Evolutionary conservation across 164 flowering plant genomes (phyloP).

Genomic region (Umbellularia californica): DNA sequence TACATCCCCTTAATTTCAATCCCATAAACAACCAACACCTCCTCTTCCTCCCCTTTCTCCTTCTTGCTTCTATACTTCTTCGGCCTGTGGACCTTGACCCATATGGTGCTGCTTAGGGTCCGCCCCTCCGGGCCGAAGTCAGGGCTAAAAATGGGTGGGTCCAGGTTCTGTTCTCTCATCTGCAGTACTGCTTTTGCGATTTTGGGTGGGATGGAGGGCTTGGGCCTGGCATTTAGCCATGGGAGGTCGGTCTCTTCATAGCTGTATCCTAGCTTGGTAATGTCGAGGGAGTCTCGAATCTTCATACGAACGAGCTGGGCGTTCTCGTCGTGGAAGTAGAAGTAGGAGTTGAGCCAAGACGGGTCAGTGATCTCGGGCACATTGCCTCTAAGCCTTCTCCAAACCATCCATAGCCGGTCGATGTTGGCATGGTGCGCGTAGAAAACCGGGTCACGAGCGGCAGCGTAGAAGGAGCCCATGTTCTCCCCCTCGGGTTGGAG

Average conservation of each 20-base stretch:
- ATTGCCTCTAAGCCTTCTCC: constrained; percentile 12
- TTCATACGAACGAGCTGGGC: constrained; percentile 17
- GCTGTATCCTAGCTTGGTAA: constrained; percentile 15
- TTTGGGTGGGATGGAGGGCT: constrained; percentile 21
- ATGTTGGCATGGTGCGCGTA: constrained; percentile 25
- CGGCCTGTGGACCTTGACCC: constrained; percentile 6
- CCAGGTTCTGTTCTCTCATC: background rate
- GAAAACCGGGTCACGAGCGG: constrained; percentile 25
- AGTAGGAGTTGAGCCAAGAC: constrained; percentile 21
- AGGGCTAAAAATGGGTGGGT: background rate
- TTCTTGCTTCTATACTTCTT: background rate
- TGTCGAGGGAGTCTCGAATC: constrained; percentile 15
- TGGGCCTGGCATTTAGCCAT: constrained; percentile 26
- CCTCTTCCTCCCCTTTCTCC: constrained; percentile 7
- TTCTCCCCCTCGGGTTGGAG: constrained; percentile 18
- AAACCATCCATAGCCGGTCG: constrained; percentile 24
- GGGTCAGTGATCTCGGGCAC: constrained; percentile 12
- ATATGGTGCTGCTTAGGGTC: constrained; percentile 10
- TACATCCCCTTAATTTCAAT: constrained; percentile 19
- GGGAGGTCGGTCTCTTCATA: constrained; percentile 13
- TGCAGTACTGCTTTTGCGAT: constrained; percentile 17
- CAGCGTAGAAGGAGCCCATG: constrained; percentile 23
- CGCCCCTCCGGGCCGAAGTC: constrained; percentile 15
- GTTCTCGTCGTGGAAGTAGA: constrained; percentile 23
- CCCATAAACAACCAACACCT: constrained; percentile 14